A percentile compares a stretch with the other conserved stretches of the same genome.
Conservation (phyloP, 257 asterid genomes). For the Cinchona pubescens region DNA sequence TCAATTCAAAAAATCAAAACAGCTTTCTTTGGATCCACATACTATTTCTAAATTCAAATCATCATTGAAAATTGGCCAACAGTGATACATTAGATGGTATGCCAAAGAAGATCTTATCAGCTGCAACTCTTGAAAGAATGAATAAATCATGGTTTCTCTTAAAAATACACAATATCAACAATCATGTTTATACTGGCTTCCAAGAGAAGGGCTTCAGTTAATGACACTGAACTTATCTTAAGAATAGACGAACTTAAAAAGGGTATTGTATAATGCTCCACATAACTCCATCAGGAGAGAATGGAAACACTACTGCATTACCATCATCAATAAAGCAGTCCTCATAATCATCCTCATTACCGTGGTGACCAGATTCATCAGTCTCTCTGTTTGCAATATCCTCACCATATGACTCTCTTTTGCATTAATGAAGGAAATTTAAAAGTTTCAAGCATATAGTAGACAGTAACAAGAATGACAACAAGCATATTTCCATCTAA, state of each 20-base stretch:
- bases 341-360: slow-evolving; percentile 72
- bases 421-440: slow-evolving; percentile 43
- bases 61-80: neutral
- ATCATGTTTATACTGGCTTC: too few species aligned
- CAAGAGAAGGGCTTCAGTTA: neutral
- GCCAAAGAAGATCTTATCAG: neutral
- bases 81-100: neutral
- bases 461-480: slow-evolving; percentile 6
- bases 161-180: neutral
- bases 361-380: slow-evolving; percentile 44
- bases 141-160: neutral
- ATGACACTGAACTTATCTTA: neutral
- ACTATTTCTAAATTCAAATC: neutral
- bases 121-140: neutral
- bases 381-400: slow-evolving; percentile 65
- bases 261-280: neutral
- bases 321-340: slow-evolving; percentile 73
- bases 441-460: slow-evolving; percentile 5
- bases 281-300: slow-evolving; percentile 51
- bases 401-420: slow-evolving; percentile 81
- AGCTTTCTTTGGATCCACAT: neutral
- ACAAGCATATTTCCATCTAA: neutral
- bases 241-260: neutral
- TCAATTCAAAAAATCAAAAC: neutral
- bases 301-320: slow-evolving; percentile 31